Conservation (phyloP, 805 yeast species). For the Sugiyamaella qingdaonensis region DNA sequence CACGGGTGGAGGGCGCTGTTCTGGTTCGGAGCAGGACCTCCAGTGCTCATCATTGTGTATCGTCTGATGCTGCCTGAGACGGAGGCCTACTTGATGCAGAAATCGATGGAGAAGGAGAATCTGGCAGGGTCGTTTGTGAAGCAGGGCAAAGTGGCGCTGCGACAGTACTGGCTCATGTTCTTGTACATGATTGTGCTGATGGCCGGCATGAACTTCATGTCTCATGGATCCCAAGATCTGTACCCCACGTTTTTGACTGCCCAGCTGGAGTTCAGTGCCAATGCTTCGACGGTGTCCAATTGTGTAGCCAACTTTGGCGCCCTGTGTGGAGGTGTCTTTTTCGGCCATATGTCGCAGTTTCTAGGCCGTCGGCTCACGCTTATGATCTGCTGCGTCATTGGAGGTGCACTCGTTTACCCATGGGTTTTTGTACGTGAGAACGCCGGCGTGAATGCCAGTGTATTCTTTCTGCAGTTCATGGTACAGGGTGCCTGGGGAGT, state of each 20-base stretch:
- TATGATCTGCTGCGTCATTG: constrained; percentile 45
- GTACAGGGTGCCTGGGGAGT: constrained; percentile 78
- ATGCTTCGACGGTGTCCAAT: constrained; percentile 56
- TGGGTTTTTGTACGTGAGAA: constrained; percentile 46
- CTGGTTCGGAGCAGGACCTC: constrained; percentile 72
- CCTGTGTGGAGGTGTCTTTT: constrained; percentile 55
- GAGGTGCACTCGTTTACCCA: constrained; percentile 62
- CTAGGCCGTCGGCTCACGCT: constrained; percentile 60
- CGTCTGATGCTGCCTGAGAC: constrained; percentile 59
- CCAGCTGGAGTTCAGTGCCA: constrained; percentile 45
- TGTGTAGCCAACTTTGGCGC: constrained; percentile 66
- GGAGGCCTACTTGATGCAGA: constrained; percentile 42
- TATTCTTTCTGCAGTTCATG: constrained; percentile 58
- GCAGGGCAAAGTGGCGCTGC: constrained; percentile 38
- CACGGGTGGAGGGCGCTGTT: constrained; percentile 68
- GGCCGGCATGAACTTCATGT: constrained; percentile 67
- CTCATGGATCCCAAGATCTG: constrained; percentile 74
- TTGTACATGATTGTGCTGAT: constrained; percentile 55
- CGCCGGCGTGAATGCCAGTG: constrained; percentile 54
- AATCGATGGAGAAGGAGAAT: constrained; percentile 20
- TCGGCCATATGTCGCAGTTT: constrained; percentile 54
- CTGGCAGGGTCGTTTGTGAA: constrained; percentile 19
- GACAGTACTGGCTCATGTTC: constrained; percentile 56
- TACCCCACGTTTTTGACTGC: constrained; percentile 58
- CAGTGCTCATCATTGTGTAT: constrained; percentile 55